Conservation (phyloP, 495 filamentous ascomycete species). For the Saxophila tyrrhenica region DNA sequence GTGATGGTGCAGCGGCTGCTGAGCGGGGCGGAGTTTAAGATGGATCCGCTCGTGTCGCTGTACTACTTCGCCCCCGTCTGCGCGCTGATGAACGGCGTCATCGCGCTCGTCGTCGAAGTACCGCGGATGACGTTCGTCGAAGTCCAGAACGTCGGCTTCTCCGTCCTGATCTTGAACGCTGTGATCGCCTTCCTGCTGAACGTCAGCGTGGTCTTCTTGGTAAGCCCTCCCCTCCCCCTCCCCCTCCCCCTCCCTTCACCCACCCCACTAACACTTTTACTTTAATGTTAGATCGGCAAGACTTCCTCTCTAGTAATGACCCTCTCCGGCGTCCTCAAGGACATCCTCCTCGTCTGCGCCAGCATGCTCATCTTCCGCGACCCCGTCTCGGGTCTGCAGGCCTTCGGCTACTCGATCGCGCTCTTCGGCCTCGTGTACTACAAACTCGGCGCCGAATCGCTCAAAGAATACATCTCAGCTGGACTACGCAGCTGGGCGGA, state of each 20-base stretch:
- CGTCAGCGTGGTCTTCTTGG: slow-evolving; percentile 87
- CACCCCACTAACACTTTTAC: neutral
- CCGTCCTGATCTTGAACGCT: slow-evolving; percentile 68
- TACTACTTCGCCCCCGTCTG: slow-evolving; percentile 96
- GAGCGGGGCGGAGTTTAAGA: slow-evolving; percentile 86
- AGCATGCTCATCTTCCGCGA: slow-evolving; percentile 87
- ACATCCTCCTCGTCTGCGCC: slow-evolving; percentile 83
- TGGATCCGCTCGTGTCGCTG: slow-evolving; percentile 90
- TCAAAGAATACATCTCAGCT: slow-evolving; percentile 66
- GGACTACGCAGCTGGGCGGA: slow-evolving; percentile 68
- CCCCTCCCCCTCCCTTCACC: neutral
- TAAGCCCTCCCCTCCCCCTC: slow-evolving; percentile 38
- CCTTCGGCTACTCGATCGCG: slow-evolving; percentile 90
- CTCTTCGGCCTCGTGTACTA: slow-evolving; percentile 89
- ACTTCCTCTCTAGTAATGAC: slow-evolving; percentile 94
- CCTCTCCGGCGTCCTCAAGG: slow-evolving; percentile 95
- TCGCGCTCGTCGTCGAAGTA: slow-evolving; percentile 68
- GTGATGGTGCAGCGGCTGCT: slow-evolving; percentile 86
- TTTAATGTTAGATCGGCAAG: slow-evolving; percentile 67
- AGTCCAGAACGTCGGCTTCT: slow-evolving; percentile 62
- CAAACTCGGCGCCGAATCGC: slow-evolving; percentile 80
- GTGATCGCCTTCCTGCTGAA: slow-evolving; percentile 78
- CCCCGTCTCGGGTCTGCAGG: slow-evolving; percentile 67
- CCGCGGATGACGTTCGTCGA: slow-evolving; percentile 59
- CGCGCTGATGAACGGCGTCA: slow-evolving; percentile 73